phyloP scores from a whole-genome alignment of 129 eudicot species.

The Arctium lappa region DNA sequence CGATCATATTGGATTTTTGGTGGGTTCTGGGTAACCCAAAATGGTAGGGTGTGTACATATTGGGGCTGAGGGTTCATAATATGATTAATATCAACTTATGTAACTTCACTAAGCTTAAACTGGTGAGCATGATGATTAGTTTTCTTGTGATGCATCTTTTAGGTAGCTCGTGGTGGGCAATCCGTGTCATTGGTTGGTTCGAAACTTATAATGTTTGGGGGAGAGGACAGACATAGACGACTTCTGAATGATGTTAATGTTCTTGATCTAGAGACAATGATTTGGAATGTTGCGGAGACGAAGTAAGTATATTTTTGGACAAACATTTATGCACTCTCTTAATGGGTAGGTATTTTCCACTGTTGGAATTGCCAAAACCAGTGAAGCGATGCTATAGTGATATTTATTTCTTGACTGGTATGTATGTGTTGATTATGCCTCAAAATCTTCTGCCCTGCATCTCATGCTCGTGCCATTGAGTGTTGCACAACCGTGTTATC shows the following conservation, averaged over 20 bases:
- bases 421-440: background rate
- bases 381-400: background rate
- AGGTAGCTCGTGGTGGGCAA: conserved; percentile 95
- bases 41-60: background rate
- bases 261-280: conserved; percentile 83
- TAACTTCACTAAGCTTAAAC: background rate
- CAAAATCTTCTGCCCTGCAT: background rate
- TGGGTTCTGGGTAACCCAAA: background rate
- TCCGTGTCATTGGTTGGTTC: conserved; percentile 82
- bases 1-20: background rate
- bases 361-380: background rate
- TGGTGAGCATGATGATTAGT: conserved; percentile 13
- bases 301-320: conserved; percentile 35
- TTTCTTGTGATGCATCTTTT: conserved; percentile 14
- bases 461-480: background rate
- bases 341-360: background rate
- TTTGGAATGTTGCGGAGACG: conserved; percentile 74
- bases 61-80: background rate
- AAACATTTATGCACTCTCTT: background rate
- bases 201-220: conserved; percentile 91
- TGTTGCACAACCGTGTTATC: too few species aligned
- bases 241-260: conserved; percentile 76
- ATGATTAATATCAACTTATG: background rate
- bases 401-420: background rate
- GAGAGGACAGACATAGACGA: conserved; percentile 74